Conservation (phyloP, 2,329 filamentous ascomycete species). For the Aulographum hederae region DNA sequence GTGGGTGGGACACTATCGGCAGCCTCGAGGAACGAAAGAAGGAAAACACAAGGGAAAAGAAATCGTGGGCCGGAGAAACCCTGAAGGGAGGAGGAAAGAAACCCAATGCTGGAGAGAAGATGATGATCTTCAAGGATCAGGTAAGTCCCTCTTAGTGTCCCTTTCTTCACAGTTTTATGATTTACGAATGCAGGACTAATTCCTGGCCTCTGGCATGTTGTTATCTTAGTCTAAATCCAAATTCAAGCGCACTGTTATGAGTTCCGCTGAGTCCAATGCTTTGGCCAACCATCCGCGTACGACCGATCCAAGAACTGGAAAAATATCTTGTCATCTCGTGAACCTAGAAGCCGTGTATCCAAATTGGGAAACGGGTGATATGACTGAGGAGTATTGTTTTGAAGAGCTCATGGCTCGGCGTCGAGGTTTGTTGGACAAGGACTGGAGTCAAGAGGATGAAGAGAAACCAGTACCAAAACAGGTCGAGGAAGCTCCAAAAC, state of each 20-base stretch:
- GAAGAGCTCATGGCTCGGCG: constrained; percentile 74
- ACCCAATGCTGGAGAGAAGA: constrained; percentile 57
- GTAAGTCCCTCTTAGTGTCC: constrained; percentile 41
- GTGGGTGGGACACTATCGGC: constrained; percentile 85
- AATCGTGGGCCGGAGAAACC: constrained; percentile 84
- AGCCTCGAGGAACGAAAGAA: constrained; percentile 78
- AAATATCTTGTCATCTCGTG: constrained; percentile 72
- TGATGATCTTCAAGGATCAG: constrained; percentile 88
- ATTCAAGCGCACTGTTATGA: constrained; percentile 7
- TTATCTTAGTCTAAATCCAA: constrained; percentile 27
- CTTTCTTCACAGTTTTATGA: constrained; percentile 30
- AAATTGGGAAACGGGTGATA: constrained; percentile 43
- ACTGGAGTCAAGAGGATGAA: constrained; percentile 34
- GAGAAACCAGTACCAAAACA: neutral
- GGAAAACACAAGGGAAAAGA: constrained; percentile 74
- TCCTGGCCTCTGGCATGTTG: constrained; percentile 32
- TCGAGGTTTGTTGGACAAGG: constrained; percentile 44
- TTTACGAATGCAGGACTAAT: constrained; percentile 98
- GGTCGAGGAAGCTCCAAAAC: no score
- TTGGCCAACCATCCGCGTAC: constrained; percentile 65
- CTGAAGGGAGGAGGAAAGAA: constrained; percentile 72
- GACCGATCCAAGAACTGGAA: constrained; percentile 65
- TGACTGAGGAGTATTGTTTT: constrained; percentile 62
- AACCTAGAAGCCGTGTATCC: constrained; percentile 76
- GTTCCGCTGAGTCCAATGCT: constrained; percentile 34